Conservation (phyloP, 805 yeast genomes). For the Zygosaccharomyces gambellarensis region DNA sequence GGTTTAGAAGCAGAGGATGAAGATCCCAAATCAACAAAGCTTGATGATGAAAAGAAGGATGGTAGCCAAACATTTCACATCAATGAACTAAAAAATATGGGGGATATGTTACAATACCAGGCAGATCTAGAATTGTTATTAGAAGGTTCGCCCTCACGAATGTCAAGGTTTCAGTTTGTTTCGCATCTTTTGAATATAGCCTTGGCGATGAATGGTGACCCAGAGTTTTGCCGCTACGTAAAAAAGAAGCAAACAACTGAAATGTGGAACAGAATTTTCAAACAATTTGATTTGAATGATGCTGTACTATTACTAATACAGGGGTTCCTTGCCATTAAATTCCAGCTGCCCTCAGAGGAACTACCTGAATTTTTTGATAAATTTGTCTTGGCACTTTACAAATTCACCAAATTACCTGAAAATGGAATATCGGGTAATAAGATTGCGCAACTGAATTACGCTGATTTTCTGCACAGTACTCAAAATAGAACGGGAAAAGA, state of each 20-base stretch:
- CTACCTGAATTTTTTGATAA: constrained; percentile 8
- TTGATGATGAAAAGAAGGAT: constrained; percentile 2
- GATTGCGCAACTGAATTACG: constrained; percentile 18
- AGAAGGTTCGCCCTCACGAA: constrained; percentile 12
- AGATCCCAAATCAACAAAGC: background rate
- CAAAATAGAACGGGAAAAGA: constrained; percentile 10
- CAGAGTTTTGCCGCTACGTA: constrained; percentile 17
- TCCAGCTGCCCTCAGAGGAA: constrained; percentile 6
- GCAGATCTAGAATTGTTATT: constrained; percentile 37
- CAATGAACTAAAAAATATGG: constrained; percentile 32
- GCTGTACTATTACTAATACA: constrained; percentile 15
- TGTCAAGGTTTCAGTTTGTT: constrained; percentile 7
- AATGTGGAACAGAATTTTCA: constrained; percentile 23
- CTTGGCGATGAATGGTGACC: constrained; percentile 17
- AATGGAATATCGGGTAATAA: constrained; percentile 7
- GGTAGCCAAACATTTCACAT: constrained; percentile 18
- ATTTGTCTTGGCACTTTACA: constrained; percentile 3
- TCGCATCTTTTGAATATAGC: constrained; percentile 24
- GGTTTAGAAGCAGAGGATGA: constrained; percentile 12
- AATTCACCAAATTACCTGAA: constrained; percentile 5
- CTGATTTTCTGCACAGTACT: constrained; percentile 19
- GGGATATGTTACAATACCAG: constrained; percentile 32
- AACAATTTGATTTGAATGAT: constrained; percentile 1
- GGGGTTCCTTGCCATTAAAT: constrained; percentile 12
- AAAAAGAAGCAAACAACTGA: constrained; percentile 17